Conservation (phyloP, 2,329 filamentous ascomycete species). For the Aspergillus sergii region DNA sequence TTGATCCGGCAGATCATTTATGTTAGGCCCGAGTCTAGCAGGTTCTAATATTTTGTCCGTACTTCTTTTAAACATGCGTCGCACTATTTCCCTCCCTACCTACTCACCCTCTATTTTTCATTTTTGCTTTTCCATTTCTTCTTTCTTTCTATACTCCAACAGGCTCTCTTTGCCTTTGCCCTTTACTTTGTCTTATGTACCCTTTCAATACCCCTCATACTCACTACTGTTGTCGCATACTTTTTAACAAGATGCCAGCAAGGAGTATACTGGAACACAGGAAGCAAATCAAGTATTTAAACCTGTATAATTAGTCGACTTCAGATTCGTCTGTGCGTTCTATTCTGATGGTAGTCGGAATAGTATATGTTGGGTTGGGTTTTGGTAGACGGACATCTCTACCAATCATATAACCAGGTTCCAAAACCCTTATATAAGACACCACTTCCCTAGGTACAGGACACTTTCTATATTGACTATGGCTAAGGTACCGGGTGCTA, state of each 20-base stretch:
- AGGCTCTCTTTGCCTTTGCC: neutral
- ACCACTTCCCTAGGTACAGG: neutral
- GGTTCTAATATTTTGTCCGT: neutral
- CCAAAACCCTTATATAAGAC: neutral
- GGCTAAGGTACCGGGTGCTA: neutral
- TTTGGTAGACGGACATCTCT: neutral
- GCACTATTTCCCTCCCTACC: constrained; percentile 10
- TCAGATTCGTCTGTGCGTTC: neutral
- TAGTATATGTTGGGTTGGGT: neutral
- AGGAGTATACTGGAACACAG: neutral
- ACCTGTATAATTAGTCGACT: neutral
- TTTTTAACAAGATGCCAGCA: neutral
- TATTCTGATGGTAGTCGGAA: neutral
- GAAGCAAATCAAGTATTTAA: neutral
- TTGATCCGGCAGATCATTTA: constrained; percentile 1
- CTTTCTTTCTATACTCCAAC: neutral
- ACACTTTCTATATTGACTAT: neutral
- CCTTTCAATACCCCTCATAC: constrained; percentile 5
- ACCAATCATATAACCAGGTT: neutral
- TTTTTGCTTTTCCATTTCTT: neutral
- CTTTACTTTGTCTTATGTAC: constrained; percentile 12
- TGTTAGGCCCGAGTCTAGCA: neutral
- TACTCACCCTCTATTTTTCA: constrained; percentile 1
- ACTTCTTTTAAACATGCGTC: neutral
- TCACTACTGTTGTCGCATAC: neutral